These are phyloP conservation scores for Malus hybrid DNA, from an alignment of 331 rosid species.

Conservation along the genomic window DNA sequence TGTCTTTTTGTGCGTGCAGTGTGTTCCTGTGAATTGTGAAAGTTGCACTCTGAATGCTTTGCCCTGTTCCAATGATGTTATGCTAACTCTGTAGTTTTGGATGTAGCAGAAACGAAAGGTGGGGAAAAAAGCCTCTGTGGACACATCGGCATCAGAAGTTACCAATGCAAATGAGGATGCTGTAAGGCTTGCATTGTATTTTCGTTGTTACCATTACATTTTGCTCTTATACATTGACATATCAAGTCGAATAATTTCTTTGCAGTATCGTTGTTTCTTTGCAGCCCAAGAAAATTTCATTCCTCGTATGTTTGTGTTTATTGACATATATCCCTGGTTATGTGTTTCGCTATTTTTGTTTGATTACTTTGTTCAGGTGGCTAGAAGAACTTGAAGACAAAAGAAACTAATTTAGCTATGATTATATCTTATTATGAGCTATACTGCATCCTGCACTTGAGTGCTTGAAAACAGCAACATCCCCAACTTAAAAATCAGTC, in stretches of 20 bases:
- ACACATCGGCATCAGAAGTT: constrained; percentile 41
- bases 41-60: constrained; percentile 7
- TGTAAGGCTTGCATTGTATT: constrained; percentile 16
- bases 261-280: not conserved
- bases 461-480: not conserved
- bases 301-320: not conserved
- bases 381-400: constrained; percentile 21
- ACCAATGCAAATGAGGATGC: constrained; percentile 18
- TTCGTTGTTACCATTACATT: not conserved
- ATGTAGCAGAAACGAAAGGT: constrained; percentile 30
- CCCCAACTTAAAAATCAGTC: not conserved
- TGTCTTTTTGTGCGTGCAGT: not conserved
- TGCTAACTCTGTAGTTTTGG: constrained; percentile 14
- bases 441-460: not conserved
- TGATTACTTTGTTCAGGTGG: constrained; percentile 19
- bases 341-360: not conserved
- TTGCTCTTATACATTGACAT: not conserved
- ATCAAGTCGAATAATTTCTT: not conserved
- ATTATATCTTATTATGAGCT: not conserved
- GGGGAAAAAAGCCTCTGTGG: constrained; percentile 21
- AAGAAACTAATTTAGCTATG: not conserved
- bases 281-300: not conserved
- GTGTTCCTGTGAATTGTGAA: not conserved
- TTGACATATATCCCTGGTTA: not conserved
- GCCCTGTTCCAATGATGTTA: not conserved